Evolutionary conservation across 106 monocot species (phyloP), one percentile per base, ranked within the genome.

Genomic region (Acorus gramineus): DNA sequence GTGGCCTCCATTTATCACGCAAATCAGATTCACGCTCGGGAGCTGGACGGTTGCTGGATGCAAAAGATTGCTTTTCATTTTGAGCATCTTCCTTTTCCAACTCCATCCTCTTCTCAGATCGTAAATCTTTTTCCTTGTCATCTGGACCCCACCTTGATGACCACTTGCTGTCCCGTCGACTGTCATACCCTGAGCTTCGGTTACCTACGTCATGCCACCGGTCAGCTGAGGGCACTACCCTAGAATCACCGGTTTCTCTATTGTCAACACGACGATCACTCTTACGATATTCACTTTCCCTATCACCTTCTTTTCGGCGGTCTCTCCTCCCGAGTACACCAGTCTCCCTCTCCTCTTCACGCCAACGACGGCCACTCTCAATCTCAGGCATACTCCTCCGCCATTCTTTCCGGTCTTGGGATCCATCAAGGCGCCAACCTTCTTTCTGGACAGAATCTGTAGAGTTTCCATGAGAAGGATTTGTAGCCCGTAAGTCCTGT

Each of bases 1-100:
- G 82, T 72, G 98, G 98, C 72, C 92, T 88, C 98, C 98, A 99
- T 69, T 99, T 99, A 62, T 99, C 98, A 79, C 89, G 92, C 52
- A 85, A 79, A 50, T 96, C 95, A 58, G 80, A 64, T 55, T 90
- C 94, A 28, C 28, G 28, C 28, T 28, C 28, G 59, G 78, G 60
- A 58, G 77, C 49, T 53, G 64, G 55, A 8, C 89, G 85, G n/a
- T 14, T 76, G 43, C 69, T 77, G 49, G 55, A 67, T 13, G 64
- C 49, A 73, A 85, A 73, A 10, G 80, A 44, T 57, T 83, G 85
- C 28, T 89, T 94, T 52, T 92, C 92, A 68, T 44, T 60, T 55
- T 77, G 78, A 14, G 63, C 4, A 53, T 89, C 85, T 58, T 92
- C 92, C 65, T 92, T 99, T 4, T 86, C 92, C 2, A n/a, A 55